phyloP scores from a whole-genome alignment of 139 green algal genomes.

The Chlorokybus atmophyticus region DNA sequence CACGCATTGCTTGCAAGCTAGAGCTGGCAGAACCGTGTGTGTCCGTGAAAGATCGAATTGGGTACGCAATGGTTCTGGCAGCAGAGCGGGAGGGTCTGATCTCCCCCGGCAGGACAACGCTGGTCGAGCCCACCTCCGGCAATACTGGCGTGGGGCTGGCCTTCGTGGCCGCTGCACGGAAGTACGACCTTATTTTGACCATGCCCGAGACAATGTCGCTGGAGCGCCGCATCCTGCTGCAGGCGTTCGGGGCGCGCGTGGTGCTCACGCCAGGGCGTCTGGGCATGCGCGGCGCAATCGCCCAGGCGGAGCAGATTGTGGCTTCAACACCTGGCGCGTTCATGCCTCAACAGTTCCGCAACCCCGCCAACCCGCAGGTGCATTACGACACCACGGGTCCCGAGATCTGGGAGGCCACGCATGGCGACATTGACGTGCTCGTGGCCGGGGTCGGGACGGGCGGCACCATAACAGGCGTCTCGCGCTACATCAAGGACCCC shows the following conservation, averaged over 20 bases:
- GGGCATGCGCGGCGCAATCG: constrained; percentile 63
- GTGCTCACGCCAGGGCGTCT: constrained; percentile 5
- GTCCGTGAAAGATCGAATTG: constrained; percentile 25
- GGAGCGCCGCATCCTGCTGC: constrained; percentile 27
- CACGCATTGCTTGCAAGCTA: constrained; percentile 18
- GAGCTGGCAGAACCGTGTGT: constrained; percentile 20
- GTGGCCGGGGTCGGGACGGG: constrained; percentile 69
- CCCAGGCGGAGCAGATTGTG: constrained; percentile 44
- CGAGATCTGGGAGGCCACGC: constrained; percentile 28
- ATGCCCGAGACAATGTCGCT: constrained; percentile 21
- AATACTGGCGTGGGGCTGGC: constrained; percentile 28
- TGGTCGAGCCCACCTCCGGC: constrained; percentile 47
- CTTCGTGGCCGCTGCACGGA: constrained; percentile 38
- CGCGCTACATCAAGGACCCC: constrained; percentile 53
- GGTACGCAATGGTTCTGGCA: constrained; percentile 27
- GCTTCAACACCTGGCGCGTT: constrained; percentile 36
- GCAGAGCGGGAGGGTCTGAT: constrained; percentile 26
- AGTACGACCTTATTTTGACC: constrained; percentile 19
- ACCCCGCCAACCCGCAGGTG: constrained; percentile 43
- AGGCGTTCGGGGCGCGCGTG: constrained; percentile 7
- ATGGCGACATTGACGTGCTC: constrained; percentile 21
- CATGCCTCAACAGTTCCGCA: constrained; percentile 63
- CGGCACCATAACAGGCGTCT: constrained; percentile 71
- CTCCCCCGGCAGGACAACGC: constrained; percentile 8
- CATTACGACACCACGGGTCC: constrained; percentile 28